A percentile compares a stretch with the other conserved stretches of the same genome.
These are phyloP conservation scores for Alternaria tenuissima DNA, from an alignment of 2,329 filamentous ascomycete species.

Conservation along the genomic window DNA sequence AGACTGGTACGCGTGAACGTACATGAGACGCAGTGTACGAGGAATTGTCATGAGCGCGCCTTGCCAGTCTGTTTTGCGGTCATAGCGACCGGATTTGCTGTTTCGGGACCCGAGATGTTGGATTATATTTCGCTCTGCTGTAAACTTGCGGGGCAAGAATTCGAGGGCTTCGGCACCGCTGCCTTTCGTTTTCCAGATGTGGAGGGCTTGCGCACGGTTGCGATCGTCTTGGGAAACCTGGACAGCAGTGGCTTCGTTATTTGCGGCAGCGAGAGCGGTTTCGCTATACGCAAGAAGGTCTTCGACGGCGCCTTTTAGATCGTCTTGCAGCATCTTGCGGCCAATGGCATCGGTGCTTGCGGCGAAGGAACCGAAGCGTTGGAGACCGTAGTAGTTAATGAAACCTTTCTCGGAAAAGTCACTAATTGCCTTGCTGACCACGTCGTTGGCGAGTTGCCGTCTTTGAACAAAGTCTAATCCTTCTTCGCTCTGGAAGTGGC, in stretches of 20 bases:
- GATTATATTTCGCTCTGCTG: conserved; percentile 80
- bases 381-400: conserved; percentile 98
- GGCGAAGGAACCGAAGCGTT: conserved; percentile 89
- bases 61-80: conserved; percentile 72
- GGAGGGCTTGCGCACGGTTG: conserved; percentile 78
- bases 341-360: conserved; percentile 88
- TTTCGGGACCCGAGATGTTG: conserved; percentile 69
- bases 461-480: conserved; percentile 45
- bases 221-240: conserved; percentile 77
- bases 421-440: conserved; percentile 68
- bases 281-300: conserved; percentile 78
- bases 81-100: conserved; percentile 55
- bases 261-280: conserved; percentile 65
- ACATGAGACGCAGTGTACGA: conserved; percentile 87
- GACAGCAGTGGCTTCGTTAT: conserved; percentile 47
- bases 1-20: conserved; percentile 95
- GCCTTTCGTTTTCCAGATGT: conserved; percentile 72
- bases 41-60: conserved; percentile 84
- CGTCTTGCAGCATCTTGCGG: conserved; percentile 79
- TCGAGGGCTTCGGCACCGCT: conserved; percentile 68
- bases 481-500: conserved; percentile 65
- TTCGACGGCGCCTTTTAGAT: conserved; percentile 82
- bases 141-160: conserved; percentile 79
- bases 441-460: conserved; percentile 57
- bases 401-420: conserved; percentile 79